Conservation (phyloP, 2,329 filamentous ascomycete genomes). For the Colletotrichum karsti region DNA sequence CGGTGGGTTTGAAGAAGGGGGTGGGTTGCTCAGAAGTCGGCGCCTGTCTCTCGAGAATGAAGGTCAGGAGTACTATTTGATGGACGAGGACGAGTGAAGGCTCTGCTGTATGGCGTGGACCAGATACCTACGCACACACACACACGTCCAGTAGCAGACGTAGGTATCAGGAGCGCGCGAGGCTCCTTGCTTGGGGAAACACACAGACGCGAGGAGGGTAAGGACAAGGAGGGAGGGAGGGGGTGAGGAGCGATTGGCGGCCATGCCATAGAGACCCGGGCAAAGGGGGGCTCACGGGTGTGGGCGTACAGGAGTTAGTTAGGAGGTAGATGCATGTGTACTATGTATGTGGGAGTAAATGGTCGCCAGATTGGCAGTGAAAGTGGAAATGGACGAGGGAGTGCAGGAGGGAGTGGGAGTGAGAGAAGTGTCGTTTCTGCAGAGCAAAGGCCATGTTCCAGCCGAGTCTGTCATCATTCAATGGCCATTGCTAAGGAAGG, state of each 20-base stretch:
- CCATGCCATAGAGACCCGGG: conserved; percentile 1
- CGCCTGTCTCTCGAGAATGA: conserved; percentile 23
- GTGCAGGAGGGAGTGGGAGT: conserved; percentile 11
- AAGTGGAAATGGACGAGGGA: conserved; percentile 6
- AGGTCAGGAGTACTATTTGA: conserved; percentile 21
- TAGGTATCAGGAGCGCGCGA: conserved; percentile 20
- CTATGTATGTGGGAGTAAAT: background rate
- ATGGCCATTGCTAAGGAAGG: conserved; percentile 10
- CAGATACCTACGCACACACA: background rate
- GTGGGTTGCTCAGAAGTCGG: conserved; percentile 20
- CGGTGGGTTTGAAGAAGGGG: conserved; percentile 23
- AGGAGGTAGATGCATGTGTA: background rate
- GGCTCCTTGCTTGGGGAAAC: conserved; percentile 27
- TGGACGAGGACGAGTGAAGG: conserved; percentile 3
- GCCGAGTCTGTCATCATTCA: conserved; percentile 26
- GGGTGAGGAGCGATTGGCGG: conserved; percentile 4
- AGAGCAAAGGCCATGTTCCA: conserved; percentile 16
- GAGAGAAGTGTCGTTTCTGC: background rate
- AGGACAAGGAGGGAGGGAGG: conserved; percentile 19
- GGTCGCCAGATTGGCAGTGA: conserved; percentile 1
- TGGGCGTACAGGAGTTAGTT: conserved; percentile 3
- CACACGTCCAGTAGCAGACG: background rate
- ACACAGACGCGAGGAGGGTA: conserved; percentile 19
- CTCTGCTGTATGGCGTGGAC: conserved; percentile 6
- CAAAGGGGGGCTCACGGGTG: background rate